Base-by-base conservation (phyloP, 441 rosid genomes). In the Jatropha multifida region DNA sequence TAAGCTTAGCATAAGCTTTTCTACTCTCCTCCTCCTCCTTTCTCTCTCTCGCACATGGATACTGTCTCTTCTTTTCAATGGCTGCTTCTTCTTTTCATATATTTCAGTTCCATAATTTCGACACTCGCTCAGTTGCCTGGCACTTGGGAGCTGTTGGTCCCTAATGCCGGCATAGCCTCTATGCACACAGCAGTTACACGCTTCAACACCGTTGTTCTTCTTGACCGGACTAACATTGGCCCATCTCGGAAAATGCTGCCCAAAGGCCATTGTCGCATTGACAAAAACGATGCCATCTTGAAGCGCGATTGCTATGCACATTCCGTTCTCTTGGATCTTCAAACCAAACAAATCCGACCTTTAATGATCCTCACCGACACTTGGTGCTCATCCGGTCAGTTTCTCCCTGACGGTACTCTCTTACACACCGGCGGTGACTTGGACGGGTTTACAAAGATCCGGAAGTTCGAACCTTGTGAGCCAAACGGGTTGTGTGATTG, bases 141-240 rank as follows among this genome's bases (percentile, higher is more conserved):
- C 76, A 83, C 88, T 40, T 84, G 85, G 87, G 82, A 79, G 14
- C 79, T 88, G 10, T 81, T 88, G 15, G 85, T 83, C 76, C 46
- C 78, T 18, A 85, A 85, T 73, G 84, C 91, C 44, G 97, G 97
- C 52, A 83, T 92, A 69, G 87, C 96, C 44, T 92, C 97, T 74
- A 91, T 94, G 97, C 98, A 92, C 86, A 89, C 92, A 87, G 96
- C 92, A 65, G 90, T 94, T 55, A 86, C 93, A 14, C 88, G 85
- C 73, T 82, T 90, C 81, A 84, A 90, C 88, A 88, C 89, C 75
- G 96, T 92, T 64, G 80, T 94, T 82, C 86, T 94, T 76, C 90
- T 90, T 66, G 98, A 94, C 83, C 88, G 91, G 72, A 88, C 90
- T 42, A 86, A 88, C 77, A 88, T 75, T 32, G 87, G 84, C 51